Base-by-base conservation (phyloP, 1,284 basidiomycete species). In the Sporisorium iseilematis-ciliati region DNA sequence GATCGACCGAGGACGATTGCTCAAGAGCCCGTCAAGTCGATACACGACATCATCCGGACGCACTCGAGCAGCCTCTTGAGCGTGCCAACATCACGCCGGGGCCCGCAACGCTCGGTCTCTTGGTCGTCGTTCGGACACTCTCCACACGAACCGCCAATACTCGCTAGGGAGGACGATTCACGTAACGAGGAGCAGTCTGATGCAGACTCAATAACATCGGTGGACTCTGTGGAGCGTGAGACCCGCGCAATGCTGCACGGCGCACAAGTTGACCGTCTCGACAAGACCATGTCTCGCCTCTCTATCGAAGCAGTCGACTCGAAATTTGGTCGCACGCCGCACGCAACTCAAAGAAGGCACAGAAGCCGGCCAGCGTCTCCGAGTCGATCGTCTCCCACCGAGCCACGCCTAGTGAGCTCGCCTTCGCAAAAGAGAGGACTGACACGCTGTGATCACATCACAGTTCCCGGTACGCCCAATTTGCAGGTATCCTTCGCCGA, bases 401-500 rank as follows among this genome's bases (percentile, higher is more conserved):
- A 42, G 4, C 42, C 50, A 7, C 43, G 33, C 6, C 14, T 18
- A 6, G 48, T 35, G 12, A 12, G 29, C 35, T 23, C 38, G n/a
- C 7, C 41, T 81, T 88, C 97, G 57, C 92, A 91, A 21, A 94
- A 93, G 21, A 89, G 91, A 21, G 89, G 92, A 53, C 88, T 98
- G 62, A 99, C 94, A 1, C 92, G 91, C 0, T 86, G 95, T 45
- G 85, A 97, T 46, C 91, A 88, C 65, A 90, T 97, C 43, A 91
- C 90, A 12, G 89, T 92, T 18, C 89, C 90, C 2, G 92, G 92
- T 5, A 92, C 94, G 78, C 90, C 92, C 87, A 51, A 79, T 1
- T 88, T 95, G 72, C 91, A 90, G n/a, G 92, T 98, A 57, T 97
- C 95, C 65, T 88, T 96, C 18, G 94, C 95, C 3, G 95, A 98